These are phyloP conservation scores for Erodium chrysanthum DNA, from an alignment of 441 rosid genomes.

Conservation along the genomic window DNA sequence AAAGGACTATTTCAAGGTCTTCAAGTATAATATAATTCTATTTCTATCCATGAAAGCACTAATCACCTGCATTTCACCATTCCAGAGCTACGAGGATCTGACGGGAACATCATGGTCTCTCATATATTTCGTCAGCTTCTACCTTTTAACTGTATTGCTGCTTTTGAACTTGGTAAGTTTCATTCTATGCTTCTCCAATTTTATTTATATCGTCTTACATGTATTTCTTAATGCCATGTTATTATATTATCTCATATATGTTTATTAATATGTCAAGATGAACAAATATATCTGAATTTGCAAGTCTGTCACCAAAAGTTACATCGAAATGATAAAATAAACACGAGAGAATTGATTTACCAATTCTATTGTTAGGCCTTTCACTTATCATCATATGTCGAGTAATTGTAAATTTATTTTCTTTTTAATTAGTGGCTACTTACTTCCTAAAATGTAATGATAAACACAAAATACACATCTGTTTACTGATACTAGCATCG, in stretches of 20 bases:
- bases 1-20: background rate
- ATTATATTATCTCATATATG: too few species aligned
- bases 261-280: too few species aligned
- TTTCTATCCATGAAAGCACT: conserved; percentile 11
- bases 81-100: conserved; percentile 75
- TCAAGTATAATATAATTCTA: background rate
- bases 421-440: background rate
- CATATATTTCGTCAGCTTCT: conserved; percentile 82
- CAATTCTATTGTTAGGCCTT: too few species aligned
- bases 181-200: conserved; percentile 8
- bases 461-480: background rate
- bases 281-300: too few species aligned
- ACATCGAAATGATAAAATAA: too few species aligned
- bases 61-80: conserved; percentile 21
- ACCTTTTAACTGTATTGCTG: conserved; percentile 61
- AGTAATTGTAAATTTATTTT: too few species aligned
- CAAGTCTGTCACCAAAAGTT: too few species aligned
- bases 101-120: conserved; percentile 78
- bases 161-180: conserved; percentile 81
- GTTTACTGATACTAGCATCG: too few species aligned
- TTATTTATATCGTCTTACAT: background rate
- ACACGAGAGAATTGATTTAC: too few species aligned
- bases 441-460: background rate
- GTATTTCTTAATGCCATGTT: background rate
- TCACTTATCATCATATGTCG: too few species aligned